Conservation (phyloP, 352 stramenopile genomes). For the Pythium apleroticum region DNA sequence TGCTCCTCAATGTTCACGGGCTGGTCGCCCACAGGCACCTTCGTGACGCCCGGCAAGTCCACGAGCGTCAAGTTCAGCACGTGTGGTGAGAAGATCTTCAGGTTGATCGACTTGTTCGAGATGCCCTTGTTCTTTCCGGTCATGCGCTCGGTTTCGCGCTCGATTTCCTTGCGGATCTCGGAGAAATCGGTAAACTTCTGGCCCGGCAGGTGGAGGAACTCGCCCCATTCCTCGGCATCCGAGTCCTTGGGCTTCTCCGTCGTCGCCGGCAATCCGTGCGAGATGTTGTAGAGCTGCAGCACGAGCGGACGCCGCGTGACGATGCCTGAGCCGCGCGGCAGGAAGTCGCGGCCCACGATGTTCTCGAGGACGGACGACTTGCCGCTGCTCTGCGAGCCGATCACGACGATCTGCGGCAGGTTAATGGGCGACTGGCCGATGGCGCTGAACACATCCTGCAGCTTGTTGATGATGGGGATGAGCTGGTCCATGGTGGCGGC, state of each 20-base stretch:
- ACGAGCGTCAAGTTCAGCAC: slow-evolving; percentile 99
- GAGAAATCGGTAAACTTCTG: slow-evolving; percentile 97
- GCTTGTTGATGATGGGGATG: slow-evolving; percentile 99
- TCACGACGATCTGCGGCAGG: slow-evolving; percentile 98
- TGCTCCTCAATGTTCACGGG: slow-evolving; percentile 99
- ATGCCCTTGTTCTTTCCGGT: slow-evolving; percentile 98
- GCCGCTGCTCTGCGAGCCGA: slow-evolving; percentile 95
- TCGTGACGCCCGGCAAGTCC: slow-evolving; percentile 98
- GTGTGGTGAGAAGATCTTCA: slow-evolving; percentile 98
- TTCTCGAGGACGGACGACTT: slow-evolving; percentile 97
- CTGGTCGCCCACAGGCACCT: slow-evolving; percentile 98
- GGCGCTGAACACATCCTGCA: slow-evolving; percentile 98
- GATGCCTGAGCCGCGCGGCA: slow-evolving; percentile 97
- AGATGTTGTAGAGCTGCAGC: slow-evolving; percentile 97
- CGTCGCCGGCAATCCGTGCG: slow-evolving; percentile 9
- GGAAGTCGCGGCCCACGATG: slow-evolving; percentile 94
- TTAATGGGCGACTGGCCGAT: slow-evolving; percentile 96
- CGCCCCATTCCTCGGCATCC: slow-evolving; percentile 91
- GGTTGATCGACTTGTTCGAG: slow-evolving; percentile 97
- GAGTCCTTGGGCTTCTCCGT: slow-evolving; percentile 20
- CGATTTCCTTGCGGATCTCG: slow-evolving; percentile 97
- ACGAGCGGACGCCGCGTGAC: slow-evolving; percentile 98
- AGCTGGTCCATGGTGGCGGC: slow-evolving; percentile 95
- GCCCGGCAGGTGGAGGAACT: slow-evolving; percentile 97
- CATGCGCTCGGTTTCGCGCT: slow-evolving; percentile 96